Conservation (phyloP, 2,329 filamentous ascomycete species). For the Dactylellina leptospora region DNA sequence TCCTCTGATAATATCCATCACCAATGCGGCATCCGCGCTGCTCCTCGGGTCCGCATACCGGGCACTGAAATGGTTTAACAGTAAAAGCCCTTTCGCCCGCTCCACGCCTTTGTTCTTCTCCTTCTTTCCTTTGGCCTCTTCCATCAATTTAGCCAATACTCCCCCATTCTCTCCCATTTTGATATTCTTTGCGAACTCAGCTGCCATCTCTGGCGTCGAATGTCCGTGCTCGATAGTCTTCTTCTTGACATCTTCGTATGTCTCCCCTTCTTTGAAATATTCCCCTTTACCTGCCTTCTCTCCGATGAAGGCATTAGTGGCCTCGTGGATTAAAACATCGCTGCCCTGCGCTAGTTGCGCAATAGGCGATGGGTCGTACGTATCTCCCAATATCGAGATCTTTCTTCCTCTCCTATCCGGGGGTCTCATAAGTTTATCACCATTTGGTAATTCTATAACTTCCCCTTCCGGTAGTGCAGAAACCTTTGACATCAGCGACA, state of each 20-base stretch:
- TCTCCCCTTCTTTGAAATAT: constrained; percentile 52
- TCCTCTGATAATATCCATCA: constrained; percentile 26
- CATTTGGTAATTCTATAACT: constrained; percentile 54
- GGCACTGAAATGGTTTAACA: constrained; percentile 57
- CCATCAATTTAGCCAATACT: constrained; percentile 17
- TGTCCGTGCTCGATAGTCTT: constrained; percentile 54
- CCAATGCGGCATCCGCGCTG: constrained; percentile 19
- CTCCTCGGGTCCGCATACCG: constrained; percentile 55
- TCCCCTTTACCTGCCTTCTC: constrained; percentile 19
- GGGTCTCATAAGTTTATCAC: constrained; percentile 48
- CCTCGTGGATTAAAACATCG: constrained; percentile 56
- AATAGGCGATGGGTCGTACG: constrained; percentile 53
- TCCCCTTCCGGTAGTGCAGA: constrained; percentile 17
- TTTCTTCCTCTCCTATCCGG: constrained; percentile 51
- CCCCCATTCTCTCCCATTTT: constrained; percentile 38
- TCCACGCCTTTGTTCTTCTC: constrained; percentile 24
- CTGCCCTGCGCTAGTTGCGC: constrained; percentile 48
- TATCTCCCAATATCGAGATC: constrained; percentile 56
- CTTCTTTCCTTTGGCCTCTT: constrained; percentile 13
- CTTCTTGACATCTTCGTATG: constrained; percentile 52
- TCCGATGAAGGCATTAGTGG: constrained; percentile 55
- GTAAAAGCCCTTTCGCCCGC: constrained; percentile 40
- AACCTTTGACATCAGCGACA: constrained; percentile 53
- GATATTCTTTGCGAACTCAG: constrained; percentile 53
- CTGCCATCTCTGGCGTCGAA: constrained; percentile 57